Evolutionary conservation across 306 rosid genomes (phyloP), one percentile per base, ranked within the genome.

Genomic region (Abrus precatorius): DNA sequence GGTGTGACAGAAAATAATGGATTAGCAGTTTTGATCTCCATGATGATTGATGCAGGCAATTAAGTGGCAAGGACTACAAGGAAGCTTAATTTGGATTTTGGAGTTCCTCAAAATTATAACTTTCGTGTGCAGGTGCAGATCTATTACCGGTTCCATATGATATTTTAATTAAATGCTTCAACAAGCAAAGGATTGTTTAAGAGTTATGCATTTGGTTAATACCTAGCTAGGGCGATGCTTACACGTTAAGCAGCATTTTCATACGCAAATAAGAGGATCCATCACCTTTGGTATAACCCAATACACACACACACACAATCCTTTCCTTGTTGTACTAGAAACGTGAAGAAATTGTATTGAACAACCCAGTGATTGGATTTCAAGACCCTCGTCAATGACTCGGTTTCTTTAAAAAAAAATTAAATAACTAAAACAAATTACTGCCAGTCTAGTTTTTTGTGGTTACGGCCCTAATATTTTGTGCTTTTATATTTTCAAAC

Each of bases 181-280:
- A 57, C 53, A 80, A 76, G 85, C 13, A 85, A 80, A 71, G 82
- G 40, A 54, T 81, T 48, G 60, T 38, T 78, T 84, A 70, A 3
- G 0, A 60, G 63, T 67, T 8, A 57, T 55, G 76, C 32, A 78
- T 13, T 44, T 68, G 72, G 36, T 48, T 29, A 14, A 20, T 20
- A 20, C 20, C 20, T 66, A 28, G 44, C 41, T 43, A 12, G n/a
- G 52, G 9, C 6, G 27, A 44, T 9, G 53, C 14, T 41, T 32
- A 5, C 41, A 20, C 38, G 14, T 48, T 34, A 50, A 50, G 4
- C 34, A 38, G 13, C 30, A 29, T 14, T 67, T 54, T 54, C 57
- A 40, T n/a, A 52, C 47, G 80, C 5, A 56, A 28, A 20, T 20
- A 20, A 28, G 2, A 28, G 63, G 30, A 57, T 29, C 9, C 43